Conservation (phyloP, 2,329 filamentous ascomycete genomes). For the Penicillium crustosum region DNA sequence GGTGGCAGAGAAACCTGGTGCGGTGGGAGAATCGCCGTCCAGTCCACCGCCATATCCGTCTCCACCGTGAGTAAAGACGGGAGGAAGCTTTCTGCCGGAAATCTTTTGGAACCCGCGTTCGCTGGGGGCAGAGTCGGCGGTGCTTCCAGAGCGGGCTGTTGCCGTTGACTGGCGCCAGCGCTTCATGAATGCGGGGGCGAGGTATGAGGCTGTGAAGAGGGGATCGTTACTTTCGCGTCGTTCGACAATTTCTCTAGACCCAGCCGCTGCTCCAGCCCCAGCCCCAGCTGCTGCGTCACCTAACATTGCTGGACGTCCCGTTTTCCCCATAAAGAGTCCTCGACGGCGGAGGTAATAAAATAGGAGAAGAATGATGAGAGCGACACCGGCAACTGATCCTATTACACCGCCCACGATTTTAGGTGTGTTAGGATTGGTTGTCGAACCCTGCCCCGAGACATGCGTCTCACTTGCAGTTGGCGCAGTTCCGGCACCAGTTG, state of each 20-base stretch:
- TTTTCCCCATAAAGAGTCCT: slow-evolving; percentile 42
- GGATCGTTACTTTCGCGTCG: slow-evolving; percentile 41
- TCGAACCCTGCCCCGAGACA: slow-evolving; percentile 12
- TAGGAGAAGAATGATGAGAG: slow-evolving; percentile 48
- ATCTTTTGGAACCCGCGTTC: slow-evolving; percentile 53
- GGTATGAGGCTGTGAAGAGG: slow-evolving; percentile 40
- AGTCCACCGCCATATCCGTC: slow-evolving; percentile 46
- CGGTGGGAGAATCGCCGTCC: slow-evolving; percentile 34
- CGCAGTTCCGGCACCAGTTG: slow-evolving; percentile 7
- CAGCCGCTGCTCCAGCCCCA: slow-evolving; percentile 8
- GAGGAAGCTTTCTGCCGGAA: slow-evolving; percentile 49
- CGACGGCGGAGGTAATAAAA: slow-evolving; percentile 48
- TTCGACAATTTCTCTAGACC: slow-evolving; percentile 34
- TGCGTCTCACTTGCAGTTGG: slow-evolving; percentile 15
- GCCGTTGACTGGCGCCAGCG: slow-evolving; percentile 43
- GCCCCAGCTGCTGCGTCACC: slow-evolving; percentile 18
- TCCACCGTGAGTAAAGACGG: slow-evolving; percentile 48
- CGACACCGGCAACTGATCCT: slow-evolving; percentile 59
- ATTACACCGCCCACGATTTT: slow-evolving; percentile 63
- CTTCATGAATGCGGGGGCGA: slow-evolving; percentile 41
- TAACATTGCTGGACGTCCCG: slow-evolving; percentile 26
- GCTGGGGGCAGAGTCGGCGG: slow-evolving; percentile 34
- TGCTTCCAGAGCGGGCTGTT: slow-evolving; percentile 38
- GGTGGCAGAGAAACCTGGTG: slow-evolving; percentile 25
- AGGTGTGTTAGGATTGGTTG: slow-evolving; percentile 44